These are phyloP conservation scores for Parmelia sp. DNA, from an alignment of 495 filamentous ascomycete genomes.

Conservation along the genomic window DNA sequence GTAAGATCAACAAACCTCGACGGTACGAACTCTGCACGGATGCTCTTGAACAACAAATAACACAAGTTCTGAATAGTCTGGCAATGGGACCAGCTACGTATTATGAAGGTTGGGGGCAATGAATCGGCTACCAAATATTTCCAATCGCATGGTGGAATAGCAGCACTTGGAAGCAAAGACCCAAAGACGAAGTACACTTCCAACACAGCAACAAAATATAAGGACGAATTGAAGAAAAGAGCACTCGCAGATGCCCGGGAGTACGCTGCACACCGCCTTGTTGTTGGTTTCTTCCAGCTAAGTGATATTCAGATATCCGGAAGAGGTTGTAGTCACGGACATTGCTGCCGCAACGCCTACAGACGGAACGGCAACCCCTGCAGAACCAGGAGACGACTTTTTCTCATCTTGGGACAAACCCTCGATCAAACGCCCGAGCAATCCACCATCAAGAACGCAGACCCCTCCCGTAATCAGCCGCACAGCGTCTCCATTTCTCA, in stretches of 20 bases:
- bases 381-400: slow-evolving; percentile 75
- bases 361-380: slow-evolving; percentile 63
- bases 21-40: slow-evolving; percentile 55
- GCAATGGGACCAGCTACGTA: slow-evolving; percentile 96
- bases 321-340: slow-evolving; percentile 81
- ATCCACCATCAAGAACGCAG: slow-evolving; percentile 83
- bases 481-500: slow-evolving; percentile 84
- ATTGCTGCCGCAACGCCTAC: slow-evolving; percentile 50
- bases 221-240: slow-evolving; percentile 84
- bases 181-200: slow-evolving; percentile 94
- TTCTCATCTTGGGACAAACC: slow-evolving; percentile 99
- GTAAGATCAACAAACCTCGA: slow-evolving; percentile 97
- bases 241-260: slow-evolving; percentile 72
- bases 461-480: slow-evolving; percentile 82
- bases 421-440: slow-evolving; percentile 91
- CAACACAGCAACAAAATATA: slow-evolving; percentile 85
- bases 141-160: slow-evolving; percentile 88
- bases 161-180: slow-evolving; percentile 91
- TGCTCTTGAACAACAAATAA: neutral
- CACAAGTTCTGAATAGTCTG: slow-evolving; percentile 58
- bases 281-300: slow-evolving; percentile 24
- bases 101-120: slow-evolving; percentile 99
- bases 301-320: slow-evolving; percentile 57
- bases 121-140: slow-evolving; percentile 98
- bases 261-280: slow-evolving; percentile 42